Conservation (phyloP, 2,329 filamentous ascomycete species). For the Fusarium algeriense region DNA sequence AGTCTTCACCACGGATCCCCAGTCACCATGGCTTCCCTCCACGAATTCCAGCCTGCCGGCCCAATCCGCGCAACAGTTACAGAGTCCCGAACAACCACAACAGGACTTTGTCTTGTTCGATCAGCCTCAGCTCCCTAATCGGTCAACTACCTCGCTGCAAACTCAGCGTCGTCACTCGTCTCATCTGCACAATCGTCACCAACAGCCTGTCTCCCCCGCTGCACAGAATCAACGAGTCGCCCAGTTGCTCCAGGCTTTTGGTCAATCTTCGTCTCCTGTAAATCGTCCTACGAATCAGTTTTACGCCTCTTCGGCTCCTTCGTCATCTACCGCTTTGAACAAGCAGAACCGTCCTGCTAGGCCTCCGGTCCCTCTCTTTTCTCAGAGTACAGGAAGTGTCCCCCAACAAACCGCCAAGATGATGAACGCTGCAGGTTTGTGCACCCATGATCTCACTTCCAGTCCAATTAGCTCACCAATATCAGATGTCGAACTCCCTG, state of each 20-base stretch:
- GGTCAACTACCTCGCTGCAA: conserved; percentile 55
- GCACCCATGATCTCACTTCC: neutral
- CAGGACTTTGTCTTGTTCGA: conserved; percentile 87
- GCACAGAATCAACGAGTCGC: conserved; percentile 70
- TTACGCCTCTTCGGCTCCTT: conserved; percentile 76
- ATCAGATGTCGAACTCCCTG: conserved; percentile 69
- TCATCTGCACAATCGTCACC: conserved; percentile 59
- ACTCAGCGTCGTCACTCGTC: conserved; percentile 61
- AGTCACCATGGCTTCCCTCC: conserved; percentile 84
- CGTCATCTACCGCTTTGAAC: conserved; percentile 69
- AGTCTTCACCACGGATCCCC: conserved; percentile 88
- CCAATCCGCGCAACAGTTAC: conserved; percentile 68
- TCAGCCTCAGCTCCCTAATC: conserved; percentile 57
- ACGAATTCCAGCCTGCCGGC: conserved; percentile 73
- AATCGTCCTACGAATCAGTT: conserved; percentile 71
- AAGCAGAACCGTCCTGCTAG: conserved; percentile 65
- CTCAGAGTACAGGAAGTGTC: conserved; percentile 68
- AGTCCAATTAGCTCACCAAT: conserved; percentile 50
- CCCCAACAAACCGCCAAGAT: conserved; percentile 60
- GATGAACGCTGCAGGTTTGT: conserved; percentile 60
- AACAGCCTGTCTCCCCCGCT: conserved; percentile 53
- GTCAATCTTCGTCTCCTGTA: conserved; percentile 66
- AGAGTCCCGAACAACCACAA: conserved; percentile 63
- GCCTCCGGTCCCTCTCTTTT: conserved; percentile 80
- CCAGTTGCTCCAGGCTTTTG: conserved; percentile 70